Base-by-base conservation (phyloP, 352 stramenopile genomes). In the Aphanomyces invadans region DNA sequence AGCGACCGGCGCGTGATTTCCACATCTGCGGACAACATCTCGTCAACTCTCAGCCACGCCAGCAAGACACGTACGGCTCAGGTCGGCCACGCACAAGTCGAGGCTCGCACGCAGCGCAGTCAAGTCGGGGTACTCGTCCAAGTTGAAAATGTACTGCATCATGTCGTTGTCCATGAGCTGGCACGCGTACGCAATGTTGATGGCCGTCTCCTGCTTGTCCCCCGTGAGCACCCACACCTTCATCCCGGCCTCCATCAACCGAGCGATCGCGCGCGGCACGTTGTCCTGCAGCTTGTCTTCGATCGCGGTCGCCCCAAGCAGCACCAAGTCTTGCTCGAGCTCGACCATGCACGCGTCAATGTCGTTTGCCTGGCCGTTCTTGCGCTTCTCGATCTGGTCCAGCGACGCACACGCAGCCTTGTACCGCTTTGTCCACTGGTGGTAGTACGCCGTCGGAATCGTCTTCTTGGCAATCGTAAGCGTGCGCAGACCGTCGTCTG, bases 121-220 rank as follows among this genome's bases (percentile, higher is more conserved):
- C 64, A 33, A 38, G n/a, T 28, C 45, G 4, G 21, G 23, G 42
- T 59, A 62, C 29, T 57, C 49, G 32, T 91, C 86, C 0, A 67
- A 83, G 65, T 89, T 88, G 32, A 90, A 74, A 5, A 88, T 57
- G 54, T 82, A 74, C 56, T 88, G 83, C 53, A 88, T 80, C 72
- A 95, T 98, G 38, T 90, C 79, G 59, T 89, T 90, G 69, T 87
- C 75, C 68, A 97, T 81, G 15, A 97, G 74, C 49, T 91, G 81
- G 54, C 86, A 95, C 4, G 88, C 86, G 62, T 95, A 96, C 32
- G 80, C 89, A 69, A 98, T 98, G 73, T 98, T 97, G 65, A 97
- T 97, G n/a, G 92, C 92, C 2, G 92, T 98, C 70, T 97, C 92
- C 44, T 92, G 71, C 71, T 98, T 98, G 74, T 98, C 92, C 32